These are phyloP conservation scores for Xerocomus minutiporus DNA, from an alignment of 1,284 basidiomycete genomes.

Conservation along the genomic window DNA sequence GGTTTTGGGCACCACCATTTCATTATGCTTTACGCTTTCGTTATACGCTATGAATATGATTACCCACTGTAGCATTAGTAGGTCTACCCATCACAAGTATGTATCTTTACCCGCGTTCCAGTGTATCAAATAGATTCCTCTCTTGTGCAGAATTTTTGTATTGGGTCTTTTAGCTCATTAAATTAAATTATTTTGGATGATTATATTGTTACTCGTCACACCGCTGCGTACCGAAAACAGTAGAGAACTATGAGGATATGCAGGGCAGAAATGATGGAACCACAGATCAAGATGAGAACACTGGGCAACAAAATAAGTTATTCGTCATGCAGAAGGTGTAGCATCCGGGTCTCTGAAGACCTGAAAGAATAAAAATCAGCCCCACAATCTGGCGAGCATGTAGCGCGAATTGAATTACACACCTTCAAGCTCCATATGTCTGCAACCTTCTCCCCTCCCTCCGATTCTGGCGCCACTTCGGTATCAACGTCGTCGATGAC, in stretches of 20 bases:
- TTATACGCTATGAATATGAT: constrained; percentile 9
- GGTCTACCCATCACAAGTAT: neutral
- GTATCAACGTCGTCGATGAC: constrained; percentile 3
- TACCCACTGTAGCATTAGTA: constrained; percentile 27
- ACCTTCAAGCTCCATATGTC: constrained; percentile 78
- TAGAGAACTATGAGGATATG: constrained; percentile 5
- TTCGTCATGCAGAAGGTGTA: constrained; percentile 45
- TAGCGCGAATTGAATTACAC: constrained; percentile 12
- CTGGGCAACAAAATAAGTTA: constrained; percentile 24
- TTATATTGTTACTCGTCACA: neutral
- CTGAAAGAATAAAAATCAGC: constrained; percentile 34
- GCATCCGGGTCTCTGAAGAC: constrained; percentile 71
- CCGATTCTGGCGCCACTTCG: constrained; percentile 24
- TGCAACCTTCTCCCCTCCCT: constrained; percentile 47
- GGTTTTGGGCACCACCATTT: neutral
- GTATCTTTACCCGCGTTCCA: constrained; percentile 22
- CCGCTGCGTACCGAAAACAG: constrained; percentile 1
- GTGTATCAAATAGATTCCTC: constrained; percentile 20
- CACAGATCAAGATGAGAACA: constrained; percentile 14
- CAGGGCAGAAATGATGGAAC: constrained; percentile 9
- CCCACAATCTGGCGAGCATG: neutral
- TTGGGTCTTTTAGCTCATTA: neutral
- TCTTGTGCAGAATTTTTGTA: neutral
- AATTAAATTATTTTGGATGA: no score
- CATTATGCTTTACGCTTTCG: constrained; percentile 4